Percentiles rank a stretch among this genome's conserved stretches.
Conservation (phyloP, 2,329 filamentous ascomycete genomes). For the Penicillium digitatum region DNA sequence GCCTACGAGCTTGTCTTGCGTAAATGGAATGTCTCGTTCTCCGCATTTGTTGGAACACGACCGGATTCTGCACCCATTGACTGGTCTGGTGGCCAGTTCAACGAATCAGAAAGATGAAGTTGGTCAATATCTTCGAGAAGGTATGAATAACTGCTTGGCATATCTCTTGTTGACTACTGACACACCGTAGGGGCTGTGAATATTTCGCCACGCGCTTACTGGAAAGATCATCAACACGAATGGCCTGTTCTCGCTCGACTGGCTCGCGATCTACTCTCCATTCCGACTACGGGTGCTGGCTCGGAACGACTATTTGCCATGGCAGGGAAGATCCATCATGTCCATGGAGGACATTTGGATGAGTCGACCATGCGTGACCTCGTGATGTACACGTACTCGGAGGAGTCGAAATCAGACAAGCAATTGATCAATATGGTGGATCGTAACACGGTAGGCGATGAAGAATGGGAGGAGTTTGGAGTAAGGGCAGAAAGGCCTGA, state of each 20-base stretch:
- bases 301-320: neutral
- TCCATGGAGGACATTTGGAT: neutral
- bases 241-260: neutral
- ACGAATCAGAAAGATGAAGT: neutral
- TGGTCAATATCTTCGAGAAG: slow-evolving; percentile 1
- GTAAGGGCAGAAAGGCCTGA: neutral
- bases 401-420: too few relatives aligned
- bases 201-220: neutral
- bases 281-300: neutral
- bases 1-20: neutral
- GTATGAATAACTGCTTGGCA: neutral
- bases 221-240: neutral
- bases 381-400: too few relatives aligned
- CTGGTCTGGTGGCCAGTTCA: neutral
- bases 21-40: neutral
- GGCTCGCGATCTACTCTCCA: neutral
- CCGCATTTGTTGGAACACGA: neutral
- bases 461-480: too few relatives aligned
- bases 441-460: too few relatives aligned
- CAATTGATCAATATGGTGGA: too few relatives aligned
- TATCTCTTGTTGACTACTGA: neutral
- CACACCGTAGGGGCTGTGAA: neutral
- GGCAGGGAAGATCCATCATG: neutral
- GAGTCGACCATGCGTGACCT: too few relatives aligned
- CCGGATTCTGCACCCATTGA: neutral